A percentile compares a stretch with the other conserved stretches of the same genome.
These are phyloP conservation scores for Pseudogymnoascus sp. DNA, from an alignment of 2,329 filamentous ascomycete species.

Conservation along the genomic window DNA sequence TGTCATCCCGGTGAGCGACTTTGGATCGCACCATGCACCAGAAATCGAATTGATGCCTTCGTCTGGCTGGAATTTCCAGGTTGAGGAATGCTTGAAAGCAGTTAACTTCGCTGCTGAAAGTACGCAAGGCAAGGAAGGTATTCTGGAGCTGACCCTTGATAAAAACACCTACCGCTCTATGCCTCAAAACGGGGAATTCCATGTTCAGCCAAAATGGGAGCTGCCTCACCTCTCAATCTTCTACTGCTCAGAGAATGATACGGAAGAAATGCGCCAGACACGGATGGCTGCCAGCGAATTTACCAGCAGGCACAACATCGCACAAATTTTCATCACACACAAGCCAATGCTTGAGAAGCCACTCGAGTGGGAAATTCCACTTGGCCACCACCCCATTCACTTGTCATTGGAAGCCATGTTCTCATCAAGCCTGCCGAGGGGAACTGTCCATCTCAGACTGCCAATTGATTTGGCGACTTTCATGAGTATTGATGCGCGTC, in stretches of 20 bases:
- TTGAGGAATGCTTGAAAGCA: constrained; percentile 40
- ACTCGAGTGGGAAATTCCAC: constrained; percentile 25
- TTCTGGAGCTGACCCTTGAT: constrained; percentile 30
- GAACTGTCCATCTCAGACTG: constrained; percentile 29
- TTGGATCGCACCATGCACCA: constrained; percentile 36
- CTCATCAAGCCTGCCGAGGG: neutral
- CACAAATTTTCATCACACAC: constrained; percentile 41
- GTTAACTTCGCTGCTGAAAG: constrained; percentile 25
- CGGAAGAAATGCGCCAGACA: constrained; percentile 30
- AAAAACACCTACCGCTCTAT: constrained; percentile 31
- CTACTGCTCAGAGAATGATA: constrained; percentile 38
- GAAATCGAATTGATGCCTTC: constrained; percentile 45
- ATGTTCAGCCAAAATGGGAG: constrained; percentile 36
- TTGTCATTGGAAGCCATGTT: constrained; percentile 36
- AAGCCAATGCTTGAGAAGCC: constrained; percentile 31
- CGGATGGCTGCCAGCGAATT: constrained; percentile 37
- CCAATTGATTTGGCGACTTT: constrained; percentile 42
- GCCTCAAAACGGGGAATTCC: constrained; percentile 28
- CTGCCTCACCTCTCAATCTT: constrained; percentile 42
- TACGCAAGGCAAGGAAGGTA: constrained; percentile 30
- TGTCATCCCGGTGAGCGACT: constrained; percentile 41
- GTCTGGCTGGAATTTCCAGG: constrained; percentile 41
- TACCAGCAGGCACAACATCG: constrained; percentile 38
- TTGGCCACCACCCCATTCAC: constrained; percentile 37
- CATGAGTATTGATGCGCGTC: constrained; percentile 41